A percentile compares a stretch with the other conserved stretches of the same genome.
These are phyloP conservation scores for Lepidopterella palustris DNA, from an alignment of 495 filamentous ascomycete genomes.

Conservation along the genomic window DNA sequence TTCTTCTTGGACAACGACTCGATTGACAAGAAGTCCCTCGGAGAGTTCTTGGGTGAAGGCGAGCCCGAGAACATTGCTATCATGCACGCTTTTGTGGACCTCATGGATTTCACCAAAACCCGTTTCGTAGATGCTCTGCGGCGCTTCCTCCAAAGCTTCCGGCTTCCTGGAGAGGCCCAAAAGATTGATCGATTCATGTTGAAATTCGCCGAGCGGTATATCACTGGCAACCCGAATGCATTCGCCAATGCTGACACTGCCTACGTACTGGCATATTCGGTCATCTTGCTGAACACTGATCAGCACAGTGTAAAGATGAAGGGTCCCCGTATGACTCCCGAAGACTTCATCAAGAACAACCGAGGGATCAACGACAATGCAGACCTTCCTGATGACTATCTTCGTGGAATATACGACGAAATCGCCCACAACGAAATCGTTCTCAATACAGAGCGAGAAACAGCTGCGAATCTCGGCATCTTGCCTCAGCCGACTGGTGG, in stretches of 20 bases:
- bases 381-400: conserved; percentile 88
- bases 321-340: conserved; percentile 75
- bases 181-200: conserved; percentile 99
- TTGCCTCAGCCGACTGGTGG: conserved; percentile 56
- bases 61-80: conserved; percentile 87
- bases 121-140: conserved; percentile 90
- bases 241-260: conserved; percentile 98
- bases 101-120: conserved; percentile 89
- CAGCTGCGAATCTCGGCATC: conserved; percentile 65
- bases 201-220: conserved; percentile 95
- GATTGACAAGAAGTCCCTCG: conserved; percentile 84
- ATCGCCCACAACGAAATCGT: conserved; percentile 91
- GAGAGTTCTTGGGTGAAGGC: conserved; percentile 92
- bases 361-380: conserved; percentile 96
- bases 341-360: conserved; percentile 99
- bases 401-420: conserved; percentile 83
- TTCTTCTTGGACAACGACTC: conserved; percentile 71
- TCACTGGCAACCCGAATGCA: conserved; percentile 89
- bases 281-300: conserved; percentile 68
- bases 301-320: conserved; percentile 85
- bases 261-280: conserved; percentile 91
- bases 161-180: conserved; percentile 91
- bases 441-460: conserved; percentile 81
- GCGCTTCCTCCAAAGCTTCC: conserved; percentile 89
- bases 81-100: conserved; percentile 97